Percentiles rank a stretch among this genome's conserved stretches.
These are phyloP conservation scores for Metschnikowia aberdeeniae DNA, from an alignment of 805 yeast species.

Conservation along the genomic window DNA sequence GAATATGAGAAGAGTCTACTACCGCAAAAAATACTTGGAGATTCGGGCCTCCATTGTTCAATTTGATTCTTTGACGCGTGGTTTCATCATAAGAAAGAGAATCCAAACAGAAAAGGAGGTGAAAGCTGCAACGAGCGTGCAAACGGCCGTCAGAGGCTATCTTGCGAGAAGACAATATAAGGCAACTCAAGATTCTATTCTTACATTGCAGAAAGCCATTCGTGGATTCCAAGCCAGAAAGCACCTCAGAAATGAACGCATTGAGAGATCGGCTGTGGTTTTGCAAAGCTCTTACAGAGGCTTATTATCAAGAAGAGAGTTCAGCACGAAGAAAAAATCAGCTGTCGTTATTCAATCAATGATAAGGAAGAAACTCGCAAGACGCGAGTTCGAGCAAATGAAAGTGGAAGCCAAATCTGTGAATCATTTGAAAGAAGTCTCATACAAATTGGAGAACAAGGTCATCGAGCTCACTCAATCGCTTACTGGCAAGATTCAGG, in stretches of 20 bases:
- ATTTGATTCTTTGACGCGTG: slow-evolving; percentile 64
- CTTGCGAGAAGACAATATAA: slow-evolving; percentile 40
- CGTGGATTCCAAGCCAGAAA: slow-evolving; percentile 55
- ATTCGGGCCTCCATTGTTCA: slow-evolving; percentile 50
- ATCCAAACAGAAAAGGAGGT: slow-evolving; percentile 53
- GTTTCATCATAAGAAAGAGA: slow-evolving; percentile 52
- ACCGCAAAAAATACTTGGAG: slow-evolving; percentile 57
- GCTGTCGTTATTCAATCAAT: slow-evolving; percentile 73
- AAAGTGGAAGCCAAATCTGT: slow-evolving; percentile 91
- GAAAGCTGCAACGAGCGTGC: slow-evolving; percentile 65
- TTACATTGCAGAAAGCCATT: slow-evolving; percentile 43
- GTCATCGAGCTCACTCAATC: slow-evolving; percentile 93
- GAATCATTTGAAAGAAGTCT: slow-evolving; percentile 83
- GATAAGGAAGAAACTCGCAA: slow-evolving; percentile 73
- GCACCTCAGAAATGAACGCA: slow-evolving; percentile 45
- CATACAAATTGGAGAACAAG: slow-evolving; percentile 91
- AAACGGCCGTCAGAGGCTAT: slow-evolving; percentile 59
- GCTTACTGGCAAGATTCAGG: slow-evolving; percentile 72
- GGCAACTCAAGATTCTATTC: slow-evolving; percentile 34
- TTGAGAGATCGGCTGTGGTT: slow-evolving; percentile 58
- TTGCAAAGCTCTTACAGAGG: slow-evolving; percentile 79
- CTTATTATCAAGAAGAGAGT: slow-evolving; percentile 52
- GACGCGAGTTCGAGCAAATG: slow-evolving; percentile 54
- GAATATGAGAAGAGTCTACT: slow-evolving; percentile 61
- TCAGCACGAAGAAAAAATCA: slow-evolving; percentile 44